Evolutionary conservation across 495 filamentous ascomycete genomes (phyloP).

Genomic region (Aspergillus baeticus): DNA sequence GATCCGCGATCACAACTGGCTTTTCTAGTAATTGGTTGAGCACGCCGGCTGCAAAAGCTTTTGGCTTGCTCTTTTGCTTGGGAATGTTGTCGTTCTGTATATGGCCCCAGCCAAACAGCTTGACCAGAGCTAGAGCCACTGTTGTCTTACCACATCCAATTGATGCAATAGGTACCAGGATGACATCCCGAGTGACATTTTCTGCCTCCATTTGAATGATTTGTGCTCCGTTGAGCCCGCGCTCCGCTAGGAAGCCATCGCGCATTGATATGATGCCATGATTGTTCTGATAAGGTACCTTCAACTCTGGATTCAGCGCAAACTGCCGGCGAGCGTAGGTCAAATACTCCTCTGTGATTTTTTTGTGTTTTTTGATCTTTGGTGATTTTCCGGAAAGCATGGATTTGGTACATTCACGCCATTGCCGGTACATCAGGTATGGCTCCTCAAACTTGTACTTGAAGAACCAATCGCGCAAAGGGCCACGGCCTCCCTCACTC

Average conservation of each 20-base stretch:
- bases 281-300: conserved; percentile 71
- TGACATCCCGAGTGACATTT: conserved; percentile 60
- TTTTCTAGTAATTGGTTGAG: conserved; percentile 54
- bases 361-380: conserved; percentile 77
- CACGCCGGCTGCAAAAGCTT: conserved; percentile 68
- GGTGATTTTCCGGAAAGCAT: conserved; percentile 74
- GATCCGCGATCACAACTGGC: conserved; percentile 83
- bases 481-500: conserved; percentile 40
- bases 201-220: conserved; percentile 66
- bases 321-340: conserved; percentile 74
- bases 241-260: conserved; percentile 77
- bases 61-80: conserved; percentile 67
- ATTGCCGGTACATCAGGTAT: conserved; percentile 97
- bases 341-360: conserved; percentile 91
- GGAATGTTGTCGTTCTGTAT: conserved; percentile 95
- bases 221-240: conserved; percentile 81
- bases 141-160: conserved; percentile 98
- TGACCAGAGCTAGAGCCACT: conserved; percentile 73
- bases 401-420: conserved; percentile 94
- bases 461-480: conserved; percentile 93
- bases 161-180: conserved; percentile 85
- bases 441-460: conserved; percentile 99
- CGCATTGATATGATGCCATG: conserved; percentile 95
- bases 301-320: conserved; percentile 58
- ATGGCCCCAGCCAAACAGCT: conserved; percentile 91